phyloP scores from a whole-genome alignment of 768 basidiomycete genomes.

The Mycena maculata region DNA sequence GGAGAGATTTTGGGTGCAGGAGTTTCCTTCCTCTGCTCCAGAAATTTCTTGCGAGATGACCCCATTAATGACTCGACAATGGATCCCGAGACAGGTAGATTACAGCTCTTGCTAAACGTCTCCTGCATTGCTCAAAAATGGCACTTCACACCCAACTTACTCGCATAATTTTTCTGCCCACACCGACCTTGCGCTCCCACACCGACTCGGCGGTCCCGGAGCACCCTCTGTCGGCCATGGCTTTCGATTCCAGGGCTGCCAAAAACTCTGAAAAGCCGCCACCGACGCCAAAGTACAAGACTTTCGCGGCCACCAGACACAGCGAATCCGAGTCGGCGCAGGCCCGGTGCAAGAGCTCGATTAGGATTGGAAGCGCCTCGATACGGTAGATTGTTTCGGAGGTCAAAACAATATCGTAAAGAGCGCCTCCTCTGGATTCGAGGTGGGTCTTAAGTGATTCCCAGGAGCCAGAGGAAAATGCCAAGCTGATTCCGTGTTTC shows the following conservation, averaged over 20 bases:
- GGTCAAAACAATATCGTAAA: constrained; percentile 82
- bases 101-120: too few relatives aligned
- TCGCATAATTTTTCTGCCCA: constrained; percentile 76
- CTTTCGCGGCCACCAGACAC: constrained; percentile 90
- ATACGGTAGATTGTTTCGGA: constrained; percentile 93
- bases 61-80: too few relatives aligned
- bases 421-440: constrained; percentile 41
- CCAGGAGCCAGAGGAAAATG: constrained; percentile 91
- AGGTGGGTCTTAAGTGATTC: constrained; percentile 55
- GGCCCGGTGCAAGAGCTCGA: constrained; percentile 61
- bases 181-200: constrained; percentile 74
- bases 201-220: constrained; percentile 65
- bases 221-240: constrained; percentile 25
- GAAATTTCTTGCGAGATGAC: too few relatives aligned
- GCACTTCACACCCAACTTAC: constrained; percentile 66
- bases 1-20: too few relatives aligned
- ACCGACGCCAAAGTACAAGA: constrained; percentile 95
- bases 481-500: constrained; percentile 65
- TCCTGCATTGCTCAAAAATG: too few relatives aligned
- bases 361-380: constrained; percentile 70
- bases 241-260: constrained; percentile 57
- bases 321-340: constrained; percentile 39
- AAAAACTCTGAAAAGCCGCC: constrained; percentile 86
- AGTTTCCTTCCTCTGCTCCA: too few relatives aligned
- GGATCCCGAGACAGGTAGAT: too few relatives aligned